These are phyloP conservation scores for Heliophila coronopifolia DNA, from an alignment of 441 rosid genomes.

Conservation along the genomic window DNA sequence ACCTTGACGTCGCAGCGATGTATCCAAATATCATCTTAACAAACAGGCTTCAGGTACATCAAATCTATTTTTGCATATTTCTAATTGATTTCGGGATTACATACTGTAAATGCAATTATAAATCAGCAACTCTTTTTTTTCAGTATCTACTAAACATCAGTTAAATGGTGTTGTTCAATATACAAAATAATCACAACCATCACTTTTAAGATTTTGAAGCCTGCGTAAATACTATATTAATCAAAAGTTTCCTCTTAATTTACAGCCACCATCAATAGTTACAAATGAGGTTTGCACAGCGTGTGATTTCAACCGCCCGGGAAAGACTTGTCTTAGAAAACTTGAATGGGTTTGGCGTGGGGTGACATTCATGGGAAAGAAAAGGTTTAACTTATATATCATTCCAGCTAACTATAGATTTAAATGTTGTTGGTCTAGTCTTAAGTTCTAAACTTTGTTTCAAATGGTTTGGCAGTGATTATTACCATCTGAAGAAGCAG, in stretches of 20 bases:
- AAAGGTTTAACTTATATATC: slow-evolving; percentile 45
- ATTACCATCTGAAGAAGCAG: slow-evolving; percentile 92
- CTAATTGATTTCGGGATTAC: slow-evolving; percentile 1
- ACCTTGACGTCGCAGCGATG: slow-evolving; percentile 99
- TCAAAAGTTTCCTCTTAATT: slow-evolving; percentile 16
- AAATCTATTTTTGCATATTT: slow-evolving; percentile 4
- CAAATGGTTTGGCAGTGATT: slow-evolving; percentile 60
- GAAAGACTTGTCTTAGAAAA: slow-evolving; percentile 83
- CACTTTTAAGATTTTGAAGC: slow-evolving; percentile 3
- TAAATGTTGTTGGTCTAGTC: slow-evolving; percentile 22
- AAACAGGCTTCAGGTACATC: slow-evolving; percentile 94
- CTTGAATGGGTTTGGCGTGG: slow-evolving; percentile 99
- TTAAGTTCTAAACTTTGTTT: slow-evolving; percentile 12
- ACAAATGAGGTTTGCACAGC: slow-evolving; percentile 93
- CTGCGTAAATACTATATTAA: neutral
- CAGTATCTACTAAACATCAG: neutral
- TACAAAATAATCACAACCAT: neutral
- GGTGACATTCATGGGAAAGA: slow-evolving; percentile 82
- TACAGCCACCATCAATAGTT: slow-evolving; percentile 93
- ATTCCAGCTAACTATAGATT: slow-evolving; percentile 13
- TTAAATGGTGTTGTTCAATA: neutral
- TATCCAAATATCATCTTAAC: slow-evolving; percentile 98
- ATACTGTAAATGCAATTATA: slow-evolving; percentile 9
- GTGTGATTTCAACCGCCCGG: slow-evolving; percentile 98
- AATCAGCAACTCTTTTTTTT: neutral